phyloP scores from a whole-genome alignment of 148 eudicot genomes.

The Diospyros kaki region DNA sequence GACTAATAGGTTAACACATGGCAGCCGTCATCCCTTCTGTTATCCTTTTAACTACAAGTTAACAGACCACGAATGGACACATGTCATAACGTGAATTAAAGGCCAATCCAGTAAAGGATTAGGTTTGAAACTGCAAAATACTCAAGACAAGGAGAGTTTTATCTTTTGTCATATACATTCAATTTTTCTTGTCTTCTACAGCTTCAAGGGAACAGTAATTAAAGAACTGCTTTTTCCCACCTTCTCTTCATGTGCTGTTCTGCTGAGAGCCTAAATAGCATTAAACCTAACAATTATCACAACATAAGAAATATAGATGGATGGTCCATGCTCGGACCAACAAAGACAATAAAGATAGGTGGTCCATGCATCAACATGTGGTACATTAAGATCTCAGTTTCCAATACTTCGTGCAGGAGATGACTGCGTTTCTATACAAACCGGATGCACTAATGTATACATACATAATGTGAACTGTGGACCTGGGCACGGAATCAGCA shows the following conservation, averaged over 20 bases:
- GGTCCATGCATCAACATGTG: not conserved
- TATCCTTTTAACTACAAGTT: slow-evolving; percentile 4
- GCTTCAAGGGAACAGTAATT: not conserved
- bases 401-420: slow-evolving; percentile 56
- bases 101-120: not conserved
- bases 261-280: not conserved
- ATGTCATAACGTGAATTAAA: not conserved
- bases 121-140: slow-evolving; percentile 8
- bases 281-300: not conserved
- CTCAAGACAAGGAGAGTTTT: slow-evolving; percentile 2
- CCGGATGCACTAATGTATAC: slow-evolving; percentile 80
- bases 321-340: not conserved
- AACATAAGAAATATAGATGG: not conserved
- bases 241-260: not conserved
- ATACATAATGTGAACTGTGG: slow-evolving; percentile 83
- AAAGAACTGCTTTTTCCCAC: not conserved
- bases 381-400: not conserved
- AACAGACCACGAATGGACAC: not conserved
- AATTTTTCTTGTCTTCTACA: slow-evolving; percentile 5
- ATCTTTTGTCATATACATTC: slow-evolving; percentile 13
- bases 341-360: not conserved
- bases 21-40: slow-evolving; percentile 12
- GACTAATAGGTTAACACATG: slow-evolving; percentile 8
- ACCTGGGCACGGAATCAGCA: slow-evolving; percentile 98
- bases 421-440: slow-evolving; percentile 91